phyloP scores from a whole-genome alignment of 257 asterid species.

The Solanum sparsipilum region DNA sequence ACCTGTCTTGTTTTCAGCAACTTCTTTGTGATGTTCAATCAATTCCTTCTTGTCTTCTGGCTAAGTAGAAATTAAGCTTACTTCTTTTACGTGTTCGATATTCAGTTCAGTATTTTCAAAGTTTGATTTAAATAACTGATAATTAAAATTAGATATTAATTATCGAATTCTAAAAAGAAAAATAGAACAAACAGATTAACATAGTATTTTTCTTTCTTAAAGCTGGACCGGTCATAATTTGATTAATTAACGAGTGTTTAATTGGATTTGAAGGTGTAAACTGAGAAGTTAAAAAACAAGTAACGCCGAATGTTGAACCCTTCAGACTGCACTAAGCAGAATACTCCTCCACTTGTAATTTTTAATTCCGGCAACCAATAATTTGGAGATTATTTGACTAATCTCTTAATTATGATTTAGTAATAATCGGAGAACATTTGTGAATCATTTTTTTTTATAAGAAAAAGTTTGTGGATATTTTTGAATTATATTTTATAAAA shows the following conservation, averaged over 20 bases:
- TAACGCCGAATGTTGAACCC: background rate
- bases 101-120: background rate
- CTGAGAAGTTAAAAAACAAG: background rate
- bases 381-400: background rate
- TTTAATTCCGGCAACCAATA: background rate
- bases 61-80: background rate
- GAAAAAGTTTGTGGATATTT: too few species aligned
- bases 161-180: too few species aligned
- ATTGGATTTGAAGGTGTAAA: background rate
- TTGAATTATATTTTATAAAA: too few species aligned
- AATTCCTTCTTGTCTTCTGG: background rate
- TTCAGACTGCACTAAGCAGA: background rate
- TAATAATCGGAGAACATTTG: too few species aligned
- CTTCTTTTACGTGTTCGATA: background rate
- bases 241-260: background rate
- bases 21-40: background rate
- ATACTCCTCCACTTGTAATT: background rate
- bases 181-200: too few species aligned
- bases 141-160: background rate
- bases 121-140: fast-evolving
- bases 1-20: background rate
- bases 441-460: too few species aligned
- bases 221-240: background rate
- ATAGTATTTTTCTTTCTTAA: too few species aligned
- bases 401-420: background rate